These are phyloP conservation scores for Zygnema cylindricum DNA, from an alignment of 139 green algal genomes.

Conservation along the genomic window DNA sequence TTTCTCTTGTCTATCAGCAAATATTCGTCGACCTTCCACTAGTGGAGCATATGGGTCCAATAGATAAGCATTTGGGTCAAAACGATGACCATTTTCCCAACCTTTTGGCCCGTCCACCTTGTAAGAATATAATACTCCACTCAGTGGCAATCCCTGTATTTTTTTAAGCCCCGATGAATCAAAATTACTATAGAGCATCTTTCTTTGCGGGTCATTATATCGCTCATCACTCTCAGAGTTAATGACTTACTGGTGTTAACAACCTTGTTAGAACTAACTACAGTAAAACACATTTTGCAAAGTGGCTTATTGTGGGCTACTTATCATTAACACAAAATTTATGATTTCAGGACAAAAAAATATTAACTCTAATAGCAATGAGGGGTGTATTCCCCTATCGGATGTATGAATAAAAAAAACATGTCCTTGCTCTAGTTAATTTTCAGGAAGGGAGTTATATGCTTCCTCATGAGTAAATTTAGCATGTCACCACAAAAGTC, in stretches of 20 bases:
- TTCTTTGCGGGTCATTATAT: neutral
- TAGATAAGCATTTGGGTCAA: constrained; percentile 70
- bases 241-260: neutral
- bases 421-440: too few relatives aligned
- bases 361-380: too few relatives aligned
- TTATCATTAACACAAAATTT: too few relatives aligned
- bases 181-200: too few relatives aligned
- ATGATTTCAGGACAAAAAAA: too few relatives aligned
- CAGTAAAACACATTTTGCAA: neutral
- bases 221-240: constrained; percentile 8
- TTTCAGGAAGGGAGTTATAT: too few relatives aligned
- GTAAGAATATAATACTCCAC: constrained; percentile 67
- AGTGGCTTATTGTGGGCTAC: too few relatives aligned
- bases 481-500: too few relatives aligned
- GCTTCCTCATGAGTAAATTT: too few relatives aligned
- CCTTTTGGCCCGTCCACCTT: constrained; percentile 65
- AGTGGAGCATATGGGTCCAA: constrained; percentile 90
- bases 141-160: constrained; percentile 55
- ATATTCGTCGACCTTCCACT: constrained; percentile 77
- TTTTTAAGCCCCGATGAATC: constrained; percentile 16
- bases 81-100: constrained; percentile 59
- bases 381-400: too few relatives aligned
- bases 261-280: neutral
- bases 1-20: constrained; percentile 63
- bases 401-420: too few relatives aligned